Conservation (phyloP, 1,139 yeast species). For the Saccharomyces hybrid region DNA sequence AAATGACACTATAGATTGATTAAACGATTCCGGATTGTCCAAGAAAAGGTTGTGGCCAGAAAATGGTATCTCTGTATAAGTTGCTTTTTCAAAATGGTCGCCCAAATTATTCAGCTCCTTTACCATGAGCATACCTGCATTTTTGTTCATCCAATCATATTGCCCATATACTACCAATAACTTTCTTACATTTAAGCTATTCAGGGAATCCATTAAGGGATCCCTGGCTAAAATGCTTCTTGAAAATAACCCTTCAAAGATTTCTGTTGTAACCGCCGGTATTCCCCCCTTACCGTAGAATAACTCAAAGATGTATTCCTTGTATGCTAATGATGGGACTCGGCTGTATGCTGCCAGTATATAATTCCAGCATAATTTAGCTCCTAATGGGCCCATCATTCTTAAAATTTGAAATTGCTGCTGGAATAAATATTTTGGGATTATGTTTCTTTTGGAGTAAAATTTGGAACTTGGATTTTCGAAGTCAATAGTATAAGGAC, state of each 20-base stretch:
- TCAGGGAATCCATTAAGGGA: constrained; percentile 59
- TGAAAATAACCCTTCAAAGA: constrained; percentile 45
- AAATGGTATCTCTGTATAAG: constrained; percentile 38
- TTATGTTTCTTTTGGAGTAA: constrained; percentile 20
- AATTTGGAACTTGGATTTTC: constrained; percentile 20
- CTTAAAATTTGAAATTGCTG: constrained; percentile 41
- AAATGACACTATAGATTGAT: constrained; percentile 23
- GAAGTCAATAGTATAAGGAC: constrained; percentile 12
- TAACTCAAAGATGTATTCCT: constrained; percentile 20
- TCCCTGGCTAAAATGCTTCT: constrained; percentile 46
- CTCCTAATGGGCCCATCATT: constrained; percentile 49
- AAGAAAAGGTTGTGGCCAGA: constrained; percentile 72
- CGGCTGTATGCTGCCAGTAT: constrained; percentile 56
- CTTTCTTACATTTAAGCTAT: constrained; percentile 36
- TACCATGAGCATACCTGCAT: constrained; percentile 52
- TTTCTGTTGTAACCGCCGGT: constrained; percentile 31
- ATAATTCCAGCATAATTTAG: constrained; percentile 43
- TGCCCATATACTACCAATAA: constrained; percentile 62
- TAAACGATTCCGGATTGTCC: constrained; percentile 59
- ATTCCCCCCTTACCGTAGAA: constrained; percentile 10
- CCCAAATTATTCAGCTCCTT: constrained; percentile 29
- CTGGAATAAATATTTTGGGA: constrained; percentile 23
- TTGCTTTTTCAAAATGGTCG: constrained; percentile 24
- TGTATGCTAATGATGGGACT: constrained; percentile 30
- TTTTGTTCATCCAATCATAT: constrained; percentile 72